These are phyloP conservation scores for Carex sylvatica DNA, from an alignment of 202 grass and related monocot species.

Conservation along the genomic window DNA sequence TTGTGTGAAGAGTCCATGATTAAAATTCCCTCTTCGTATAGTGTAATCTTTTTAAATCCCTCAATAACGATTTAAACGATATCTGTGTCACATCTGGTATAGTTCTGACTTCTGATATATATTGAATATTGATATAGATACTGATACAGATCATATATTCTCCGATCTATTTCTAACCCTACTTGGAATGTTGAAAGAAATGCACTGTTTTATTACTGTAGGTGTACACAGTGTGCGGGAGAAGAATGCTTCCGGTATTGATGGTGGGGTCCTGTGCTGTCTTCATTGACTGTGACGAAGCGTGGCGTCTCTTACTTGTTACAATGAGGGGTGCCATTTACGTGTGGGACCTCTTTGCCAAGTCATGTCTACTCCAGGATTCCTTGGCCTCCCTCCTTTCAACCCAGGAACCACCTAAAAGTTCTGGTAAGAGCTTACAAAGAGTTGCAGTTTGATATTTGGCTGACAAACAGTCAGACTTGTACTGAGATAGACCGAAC, in stretches of 20 bases:
- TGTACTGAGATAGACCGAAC: background rate
- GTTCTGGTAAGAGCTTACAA: constrained; percentile 49
- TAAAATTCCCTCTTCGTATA: too few species aligned
- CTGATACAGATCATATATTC: background rate
- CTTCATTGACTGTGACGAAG: constrained; percentile 91
- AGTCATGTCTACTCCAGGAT: constrained; percentile 77
- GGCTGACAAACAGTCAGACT: background rate
- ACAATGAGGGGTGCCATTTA: constrained; percentile 81
- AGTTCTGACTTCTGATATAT: background rate
- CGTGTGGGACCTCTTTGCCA: constrained; percentile 80
- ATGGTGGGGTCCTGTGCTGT: constrained; percentile 84
- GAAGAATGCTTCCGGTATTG: constrained; percentile 82
- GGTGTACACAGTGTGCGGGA: constrained; percentile 92
- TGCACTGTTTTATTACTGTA: constrained; percentile 37
- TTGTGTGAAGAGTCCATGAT: background rate
- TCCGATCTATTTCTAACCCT: background rate
- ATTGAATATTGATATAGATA: background rate
- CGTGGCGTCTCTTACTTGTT: constrained; percentile 88
- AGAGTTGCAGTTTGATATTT: background rate
- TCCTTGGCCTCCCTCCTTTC: constrained; percentile 69
- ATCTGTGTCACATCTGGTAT: constrained; percentile 4
- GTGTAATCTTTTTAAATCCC: background rate
- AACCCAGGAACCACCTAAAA: constrained; percentile 52
- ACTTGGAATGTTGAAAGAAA: background rate
- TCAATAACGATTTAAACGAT: background rate